Conservation (phyloP, 768 basidiomycete species). For the Cantharellus cinnabarinus region DNA sequence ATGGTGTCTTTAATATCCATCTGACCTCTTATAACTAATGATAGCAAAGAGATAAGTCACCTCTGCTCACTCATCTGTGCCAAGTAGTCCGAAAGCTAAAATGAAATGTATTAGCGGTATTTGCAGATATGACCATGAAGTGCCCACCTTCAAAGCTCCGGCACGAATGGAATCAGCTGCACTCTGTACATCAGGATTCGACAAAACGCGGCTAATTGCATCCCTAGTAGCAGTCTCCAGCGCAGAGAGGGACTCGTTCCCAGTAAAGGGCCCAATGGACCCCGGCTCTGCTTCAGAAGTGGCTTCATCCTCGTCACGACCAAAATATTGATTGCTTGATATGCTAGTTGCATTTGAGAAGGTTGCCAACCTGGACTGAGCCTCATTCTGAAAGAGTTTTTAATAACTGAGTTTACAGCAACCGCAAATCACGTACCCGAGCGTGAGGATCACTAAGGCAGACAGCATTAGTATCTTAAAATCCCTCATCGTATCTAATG, state of each 20-base stretch:
- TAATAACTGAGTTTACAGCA: slow-evolving; percentile 1
- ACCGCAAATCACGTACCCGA: too few species aligned
- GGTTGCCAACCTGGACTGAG: slow-evolving; percentile 54
- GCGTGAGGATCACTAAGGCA: too few species aligned
- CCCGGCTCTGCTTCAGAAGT: slow-evolving; percentile 33
- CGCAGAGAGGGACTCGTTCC: slow-evolving; percentile 28
- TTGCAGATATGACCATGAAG: slow-evolving; percentile 10
- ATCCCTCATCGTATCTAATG: too few species aligned
- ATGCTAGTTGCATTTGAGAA: slow-evolving; percentile 90
- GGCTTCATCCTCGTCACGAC: slow-evolving; percentile 47
- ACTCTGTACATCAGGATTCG: slow-evolving; percentile 78
- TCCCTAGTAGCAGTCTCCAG: slow-evolving; percentile 53
- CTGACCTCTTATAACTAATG: too few species aligned
- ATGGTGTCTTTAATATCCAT: too few species aligned
- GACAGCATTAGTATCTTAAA: too few species aligned
- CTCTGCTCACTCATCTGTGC: slow-evolving; percentile 37
- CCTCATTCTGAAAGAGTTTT: slow-evolving; percentile 30
- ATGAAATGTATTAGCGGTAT: not conserved
- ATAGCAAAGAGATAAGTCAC: not conserved
- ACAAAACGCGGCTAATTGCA: slow-evolving; percentile 46
- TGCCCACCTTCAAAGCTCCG: slow-evolving; percentile 57
- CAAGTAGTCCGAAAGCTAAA: slow-evolving; percentile 28
- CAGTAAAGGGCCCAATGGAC: slow-evolving; percentile 29
- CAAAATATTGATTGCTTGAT: slow-evolving; percentile 92
- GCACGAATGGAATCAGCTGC: slow-evolving; percentile 55